Evolutionary conservation across 2,329 filamentous ascomycete species (phyloP), one percentile per base, ranked within the genome.

Genomic region (Aspergillus texensis): DNA sequence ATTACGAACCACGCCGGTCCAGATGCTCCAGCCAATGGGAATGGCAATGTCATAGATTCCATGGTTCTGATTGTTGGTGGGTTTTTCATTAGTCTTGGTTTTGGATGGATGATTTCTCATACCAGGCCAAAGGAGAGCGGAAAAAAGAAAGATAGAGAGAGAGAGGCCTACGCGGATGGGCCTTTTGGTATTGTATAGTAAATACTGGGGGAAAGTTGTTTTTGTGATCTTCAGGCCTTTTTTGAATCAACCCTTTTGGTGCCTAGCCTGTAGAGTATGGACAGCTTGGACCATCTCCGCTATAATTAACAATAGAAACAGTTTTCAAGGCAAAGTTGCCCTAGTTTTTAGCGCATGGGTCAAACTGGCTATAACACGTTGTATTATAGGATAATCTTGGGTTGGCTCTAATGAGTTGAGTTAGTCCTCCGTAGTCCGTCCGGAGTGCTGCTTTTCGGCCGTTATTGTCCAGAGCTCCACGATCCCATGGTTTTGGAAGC

Each of bases 61-160:
- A 68, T 65, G 58, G 61, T 61, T 60, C 62, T 41, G 56, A 61
- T 58, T 61, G 46, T 41, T 19, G 52, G 62, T 64, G 62, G 62
- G 60, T 34, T 52, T 19, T 26, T 41, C 26, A 19, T 26, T 55
- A 55, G 36, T 30, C 26, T 50, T 39, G 48, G 28, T 52, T 53
- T 53, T 34, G 16, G 16, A n/a, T 11, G 30, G 28, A 12, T 21
- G 12, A 5, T 28, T 24, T 48, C 24, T 26, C 24, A 26, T 30
- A 48, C 8, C 6, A 50, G 12, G 26, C 16, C 30, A 50, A 50
- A 50, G 3, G 6, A 14, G 30, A 32, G 30, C 2, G 21, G 21
- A 24, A 24, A 24, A 52, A 19, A 52, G 21, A 34, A 32, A n/a
- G 26, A 32, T 16, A 34, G 21, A 30, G 14, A 58, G 16, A 9